phyloP scores from a whole-genome alignment of 2,329 filamentous ascomycete species.

The Fusarium sp. region DNA sequence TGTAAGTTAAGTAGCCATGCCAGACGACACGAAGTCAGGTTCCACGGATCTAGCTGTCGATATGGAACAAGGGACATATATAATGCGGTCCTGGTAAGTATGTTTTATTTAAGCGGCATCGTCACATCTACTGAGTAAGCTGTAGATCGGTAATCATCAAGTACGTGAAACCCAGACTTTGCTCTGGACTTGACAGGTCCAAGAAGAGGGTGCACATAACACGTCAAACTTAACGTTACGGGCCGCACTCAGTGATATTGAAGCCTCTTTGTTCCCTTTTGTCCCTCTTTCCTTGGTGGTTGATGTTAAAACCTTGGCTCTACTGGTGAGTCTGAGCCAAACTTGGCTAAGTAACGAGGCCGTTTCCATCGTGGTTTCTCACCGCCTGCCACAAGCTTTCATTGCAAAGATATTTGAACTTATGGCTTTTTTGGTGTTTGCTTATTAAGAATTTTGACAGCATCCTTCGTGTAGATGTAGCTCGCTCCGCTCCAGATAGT shows the following conservation, averaged over 20 bases:
- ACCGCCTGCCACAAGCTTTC: conserved; percentile 1
- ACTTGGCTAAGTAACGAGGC: neutral
- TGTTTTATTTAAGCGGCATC: neutral
- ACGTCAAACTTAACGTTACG: conserved; percentile 26
- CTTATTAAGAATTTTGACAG: conserved; percentile 80
- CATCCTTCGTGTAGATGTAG: conserved; percentile 90
- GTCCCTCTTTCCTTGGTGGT: neutral
- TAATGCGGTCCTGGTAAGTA: neutral
- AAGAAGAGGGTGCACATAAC: conserved; percentile 20
- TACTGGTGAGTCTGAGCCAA: neutral
- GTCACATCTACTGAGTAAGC: neutral
- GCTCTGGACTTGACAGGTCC: neutral
- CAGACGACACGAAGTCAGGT: neutral
- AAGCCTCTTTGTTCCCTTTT: neutral
- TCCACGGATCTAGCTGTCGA: neutral
- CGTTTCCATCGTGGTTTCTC: neutral
- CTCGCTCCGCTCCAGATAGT: conserved; percentile 95
- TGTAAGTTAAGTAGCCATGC: neutral
- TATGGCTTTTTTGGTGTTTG: conserved; percentile 37
- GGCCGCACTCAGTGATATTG: neutral
- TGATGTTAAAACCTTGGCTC: neutral
- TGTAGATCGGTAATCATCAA: neutral
- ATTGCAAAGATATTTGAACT: neutral
- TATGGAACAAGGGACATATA: neutral
- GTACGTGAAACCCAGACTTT: neutral